Conservation (phyloP, 176 grass and related monocot genomes). For the Melocanna baccifera region DNA sequence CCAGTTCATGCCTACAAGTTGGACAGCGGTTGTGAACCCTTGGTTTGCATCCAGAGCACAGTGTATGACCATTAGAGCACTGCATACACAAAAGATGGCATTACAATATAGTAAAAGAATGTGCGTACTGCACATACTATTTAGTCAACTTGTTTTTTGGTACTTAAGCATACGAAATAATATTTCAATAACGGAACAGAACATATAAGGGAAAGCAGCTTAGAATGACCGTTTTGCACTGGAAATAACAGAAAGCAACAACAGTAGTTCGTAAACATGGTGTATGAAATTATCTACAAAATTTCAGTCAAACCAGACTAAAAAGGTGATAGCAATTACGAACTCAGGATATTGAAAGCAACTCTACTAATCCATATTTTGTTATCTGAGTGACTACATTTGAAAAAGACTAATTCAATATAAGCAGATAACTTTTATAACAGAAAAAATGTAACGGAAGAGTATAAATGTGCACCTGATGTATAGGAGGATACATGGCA, state of each 20-base stretch:
- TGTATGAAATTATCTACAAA: neutral
- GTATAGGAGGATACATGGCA: constrained; percentile 85
- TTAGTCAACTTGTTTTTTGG: neutral
- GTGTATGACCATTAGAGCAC: constrained; percentile 59
- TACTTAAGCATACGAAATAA: constrained; percentile 5
- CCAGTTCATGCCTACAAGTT: constrained; percentile 60
- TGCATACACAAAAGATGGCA: constrained; percentile 28
- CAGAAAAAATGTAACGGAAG: neutral
- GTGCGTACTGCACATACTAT: neutral
- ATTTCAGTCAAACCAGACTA: neutral
- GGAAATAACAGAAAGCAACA: neutral
- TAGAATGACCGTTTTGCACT: neutral
- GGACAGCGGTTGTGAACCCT: constrained; percentile 59
- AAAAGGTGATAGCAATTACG: neutral
- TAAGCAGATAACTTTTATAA: neutral
- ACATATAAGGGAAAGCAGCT: neutral
- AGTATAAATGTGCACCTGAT: constrained; percentile 49
- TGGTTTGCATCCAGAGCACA: constrained; percentile 59
- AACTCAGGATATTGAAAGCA: constrained; percentile 4
- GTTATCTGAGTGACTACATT: neutral
- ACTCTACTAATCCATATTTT: constrained; percentile 2
- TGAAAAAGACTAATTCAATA: neutral
- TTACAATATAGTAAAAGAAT: constrained; percentile 23
- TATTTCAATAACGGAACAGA: neutral
- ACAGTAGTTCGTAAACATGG: neutral